Evolutionary conservation across 1,284 basidiomycete genomes (phyloP), one percentile per base, ranked within the genome.

Genomic region (Hemileia vastatrix): DNA sequence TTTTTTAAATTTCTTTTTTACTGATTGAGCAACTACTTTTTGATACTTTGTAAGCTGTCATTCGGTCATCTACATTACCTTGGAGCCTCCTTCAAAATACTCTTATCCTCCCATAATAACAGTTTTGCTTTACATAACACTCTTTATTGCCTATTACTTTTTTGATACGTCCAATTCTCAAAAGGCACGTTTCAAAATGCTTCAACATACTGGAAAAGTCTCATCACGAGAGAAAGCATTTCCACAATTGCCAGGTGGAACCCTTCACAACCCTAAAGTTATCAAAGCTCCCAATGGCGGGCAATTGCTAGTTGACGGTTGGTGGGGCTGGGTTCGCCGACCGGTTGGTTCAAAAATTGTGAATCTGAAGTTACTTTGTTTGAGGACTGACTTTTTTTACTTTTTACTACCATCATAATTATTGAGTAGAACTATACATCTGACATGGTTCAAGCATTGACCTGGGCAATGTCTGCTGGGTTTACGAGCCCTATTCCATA

Each of bases 151-250:
- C 3, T 94, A 96, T 79, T 92, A 83, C 75, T 80, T 93, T 3
- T 97, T 90, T 81, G 94, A 98, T 75, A 86, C 88, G 11, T 82
- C 90, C 6, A 96, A 95, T 90, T 85, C 91, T 2, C 94, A 99
- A 75, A 99, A 98, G 80, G 93, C 90, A 67, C 85, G 86, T 67
- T 97, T 97, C 83, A 94, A 95, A 77, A 94, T 96, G 87, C 87
- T 95, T 76, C 87, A 88, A 47, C 90, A 78, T 63, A 75, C 91
- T 72, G 91, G 90, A 33, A 87, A 84, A 73, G 82, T 83, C 58
- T 87, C 74, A 6, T 71, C 86, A 78, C 86, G 92, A 72, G 86
- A 85, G 72, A 86, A 60, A 21, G 67, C 92, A 0, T 98, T 98
- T 85, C 94, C 94, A 60, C 89, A 94, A 74, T 80, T 96, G 24